Evolutionary conservation across 164 flowering plant species (phyloP), one percentile per base, ranked within the genome.

Genomic region (Kalanchoe fedtschenkoi): DNA sequence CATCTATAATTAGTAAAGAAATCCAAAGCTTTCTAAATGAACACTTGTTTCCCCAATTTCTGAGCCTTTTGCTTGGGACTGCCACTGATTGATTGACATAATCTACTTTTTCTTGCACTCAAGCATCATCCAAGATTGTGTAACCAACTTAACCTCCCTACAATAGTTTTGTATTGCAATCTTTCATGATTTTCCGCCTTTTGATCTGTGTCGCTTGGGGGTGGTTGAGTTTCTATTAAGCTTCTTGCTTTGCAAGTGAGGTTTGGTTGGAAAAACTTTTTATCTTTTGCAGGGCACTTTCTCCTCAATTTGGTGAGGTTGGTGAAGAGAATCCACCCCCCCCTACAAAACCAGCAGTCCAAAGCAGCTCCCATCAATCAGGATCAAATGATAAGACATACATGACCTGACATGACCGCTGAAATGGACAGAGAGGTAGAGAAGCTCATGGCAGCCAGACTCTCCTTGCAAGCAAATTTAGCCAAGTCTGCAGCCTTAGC

Each of bases 401-500:
- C 9, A 2, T 46, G 34, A 14, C 39, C 33, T 26, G 35, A 17
- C 21, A 58, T 60, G 30, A 64, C 58, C 70, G 64, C 66, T 16
- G 62, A 70, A 9, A 41, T 16, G 42, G 66, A 63, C 39, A 58
- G 44, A 5, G 58, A 43, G 46, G 34, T 74, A 35, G 68, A 76
- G 19, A 64, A 66, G 13, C 71, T 84, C 59, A 21, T 66, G 2
- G 73, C 80, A 35, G 73, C 79, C 11, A 71, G 79, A 56, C 61
- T 59, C 4, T 34, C 59, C 2, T 66, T 82, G 62, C 71, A 70
- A 37, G 58, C 61, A 0, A 68, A 68, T 68, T 58, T 80, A 22
- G 76, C 80, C 63, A 72, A 72, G 62, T 81, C 84, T 21, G 74
- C 26, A 63, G 71, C 74, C 38, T 24, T 81, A 6, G 43, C 80